Percentiles rank a stretch among this genome's conserved stretches.
These are phyloP conservation scores for Emydomyces testavorans DNA, from an alignment of 2,329 filamentous ascomycete species.

Conservation along the genomic window DNA sequence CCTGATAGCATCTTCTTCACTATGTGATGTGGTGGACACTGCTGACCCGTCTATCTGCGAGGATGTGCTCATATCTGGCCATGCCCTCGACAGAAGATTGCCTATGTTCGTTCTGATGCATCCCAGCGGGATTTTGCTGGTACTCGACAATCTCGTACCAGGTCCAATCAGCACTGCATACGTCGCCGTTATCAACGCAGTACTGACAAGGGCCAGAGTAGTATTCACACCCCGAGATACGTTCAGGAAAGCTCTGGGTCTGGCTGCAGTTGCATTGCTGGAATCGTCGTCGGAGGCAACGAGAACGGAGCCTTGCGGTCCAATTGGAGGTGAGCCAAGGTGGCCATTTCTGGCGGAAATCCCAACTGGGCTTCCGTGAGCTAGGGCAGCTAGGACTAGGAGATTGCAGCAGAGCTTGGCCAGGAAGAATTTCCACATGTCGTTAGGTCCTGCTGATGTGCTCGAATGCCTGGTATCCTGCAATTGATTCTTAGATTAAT, in stretches of 20 bases:
- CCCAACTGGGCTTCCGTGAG: background rate
- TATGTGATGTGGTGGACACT: no score
- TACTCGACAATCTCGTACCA: constrained; percentile 9
- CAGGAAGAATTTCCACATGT: background rate
- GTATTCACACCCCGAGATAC: constrained; percentile 6
- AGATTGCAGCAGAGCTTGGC: background rate
- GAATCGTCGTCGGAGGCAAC: constrained; percentile 6
- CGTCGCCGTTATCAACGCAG: constrained; percentile 9
- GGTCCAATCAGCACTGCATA: constrained; percentile 10
- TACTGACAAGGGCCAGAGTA: constrained; percentile 5
- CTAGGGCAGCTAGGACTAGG: background rate
- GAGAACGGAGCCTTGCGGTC: constrained; percentile 6
- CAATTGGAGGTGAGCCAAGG: constrained; percentile 5
- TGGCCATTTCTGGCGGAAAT: constrained; percentile 5
- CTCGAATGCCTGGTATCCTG: background rate
- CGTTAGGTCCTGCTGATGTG: background rate
- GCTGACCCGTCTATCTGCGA: background rate
- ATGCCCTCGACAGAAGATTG: constrained; percentile 4
- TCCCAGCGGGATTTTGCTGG: constrained; percentile 9
- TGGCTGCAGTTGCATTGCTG: background rate
- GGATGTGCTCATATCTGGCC: constrained; percentile 7
- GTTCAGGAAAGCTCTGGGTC: background rate
- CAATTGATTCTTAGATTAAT: no score
- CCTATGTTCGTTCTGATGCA: constrained; percentile 4
- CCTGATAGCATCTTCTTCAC: constrained; percentile 7